Evolutionary conservation across 1,284 basidiomycete species (phyloP), one percentile per base, ranked within the genome.

Genomic region (Heterobasidion occidentale): DNA sequence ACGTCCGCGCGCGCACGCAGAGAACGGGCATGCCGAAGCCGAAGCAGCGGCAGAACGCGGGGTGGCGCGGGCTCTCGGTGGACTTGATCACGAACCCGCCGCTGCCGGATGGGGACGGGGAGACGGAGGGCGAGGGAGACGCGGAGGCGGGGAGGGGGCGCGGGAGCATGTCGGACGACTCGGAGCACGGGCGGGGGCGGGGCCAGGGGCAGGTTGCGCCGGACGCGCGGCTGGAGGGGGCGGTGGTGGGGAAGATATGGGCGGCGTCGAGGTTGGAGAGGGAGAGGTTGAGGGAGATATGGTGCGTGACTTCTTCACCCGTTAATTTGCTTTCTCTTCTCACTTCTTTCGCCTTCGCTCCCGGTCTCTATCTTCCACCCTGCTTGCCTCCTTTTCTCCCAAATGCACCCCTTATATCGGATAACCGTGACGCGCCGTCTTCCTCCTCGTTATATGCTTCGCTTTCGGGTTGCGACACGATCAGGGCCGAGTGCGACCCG

Each of bases 41-140:
- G 56, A 77, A 78, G 54, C 65, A 67, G 14, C 69, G 84, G 56
- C 77, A 83, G 56, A 82, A 83, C 1, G 81, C 79, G 2, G 88
- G 89, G 2, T 91, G 88, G 88, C 74, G 88, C 51, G 89, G 86
- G 3, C 65, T 90, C 35, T 89, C 86, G 1, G 82, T 90, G 27
- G 89, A 90, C 67, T 68, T 88, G 54, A 81, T 84, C 56, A 79
- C 79, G 36, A 63, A 61, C 2, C 63, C 67, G n/a, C 63, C 68
- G 17, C 27, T 27, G 27, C 27, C 27, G 5, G 27, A 27, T 27
- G 27, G 27, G 27, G 27, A 27, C 27, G 27, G 27, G 27, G 27
- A 27, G 27, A 68, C 63, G 34, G 66, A 67, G 4, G 66, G 66
- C 7, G 72, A 76, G 45, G 72, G 70, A 59, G 66, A 65, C 38